A percentile compares a stretch with the other conserved stretches of the same genome.
Conservation (phyloP, 129 eudicot genomes). For the Helianthus tuberosus region DNA sequence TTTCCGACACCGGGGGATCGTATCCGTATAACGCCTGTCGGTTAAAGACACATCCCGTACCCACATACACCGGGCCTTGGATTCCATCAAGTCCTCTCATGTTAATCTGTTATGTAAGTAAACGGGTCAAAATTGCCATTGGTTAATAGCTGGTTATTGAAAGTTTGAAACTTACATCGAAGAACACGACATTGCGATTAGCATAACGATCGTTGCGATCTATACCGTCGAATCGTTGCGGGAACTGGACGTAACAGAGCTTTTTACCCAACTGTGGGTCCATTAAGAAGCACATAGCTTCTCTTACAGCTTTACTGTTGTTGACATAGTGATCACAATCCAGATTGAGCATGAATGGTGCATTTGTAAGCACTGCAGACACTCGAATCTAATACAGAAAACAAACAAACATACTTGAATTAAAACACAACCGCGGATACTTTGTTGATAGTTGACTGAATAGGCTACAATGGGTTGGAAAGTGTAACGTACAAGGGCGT, state of each 20-base stretch:
- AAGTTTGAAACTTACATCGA: slow-evolving; percentile 83
- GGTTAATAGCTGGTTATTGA: not conserved
- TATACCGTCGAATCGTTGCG: slow-evolving; percentile 94
- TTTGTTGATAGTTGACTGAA: not conserved
- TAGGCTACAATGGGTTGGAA: not conserved
- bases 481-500: slow-evolving; percentile 62
- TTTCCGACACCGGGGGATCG: slow-evolving; percentile 92
- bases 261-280: slow-evolving; percentile 95
- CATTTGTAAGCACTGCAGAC: slow-evolving; percentile 97
- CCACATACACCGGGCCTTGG: slow-evolving; percentile 98
- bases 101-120: slow-evolving; percentile 55
- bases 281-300: slow-evolving; percentile 98
- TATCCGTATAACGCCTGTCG: slow-evolving; percentile 90
- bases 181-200: slow-evolving; percentile 91
- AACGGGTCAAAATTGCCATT: not conserved
- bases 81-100: slow-evolving; percentile 99
- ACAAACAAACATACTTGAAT: slow-evolving; percentile 3
- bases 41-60: slow-evolving; percentile 93
- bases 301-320: slow-evolving; percentile 92
- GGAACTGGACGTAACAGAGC: slow-evolving; percentile 95
- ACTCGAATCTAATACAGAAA: slow-evolving; percentile 66
- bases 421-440: not conserved
- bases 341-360: slow-evolving; percentile 86
- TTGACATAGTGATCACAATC: slow-evolving; percentile 97
- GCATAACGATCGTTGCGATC: slow-evolving; percentile 94